Base-by-base conservation (phyloP, 768 basidiomycete genomes). In the Infundibulicybe gibba region DNA sequence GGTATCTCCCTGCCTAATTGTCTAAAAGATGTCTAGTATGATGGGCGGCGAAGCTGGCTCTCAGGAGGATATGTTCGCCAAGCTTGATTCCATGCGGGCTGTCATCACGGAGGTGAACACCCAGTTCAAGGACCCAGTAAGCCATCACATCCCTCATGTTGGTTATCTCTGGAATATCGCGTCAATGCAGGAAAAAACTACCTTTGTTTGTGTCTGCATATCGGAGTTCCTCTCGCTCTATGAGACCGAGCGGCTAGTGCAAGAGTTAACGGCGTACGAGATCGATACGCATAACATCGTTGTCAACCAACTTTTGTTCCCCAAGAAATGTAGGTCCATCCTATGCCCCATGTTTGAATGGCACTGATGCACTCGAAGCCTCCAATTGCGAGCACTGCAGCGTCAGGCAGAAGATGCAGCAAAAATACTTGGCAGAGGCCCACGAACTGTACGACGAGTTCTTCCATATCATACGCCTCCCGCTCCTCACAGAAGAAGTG, bases 281-380 rank as follows among this genome's bases (percentile, higher is more conserved):
- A 97, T 97, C 62, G 94, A 98, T 65, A 97, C 94, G 41, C 97
- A 99, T 67, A 94, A 95, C 63, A 98, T 99, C 59, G 92, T 98
- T 47, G 94, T 98, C 46, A 99, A 99, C 61, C 97, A 99, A 67
- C 72, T 99, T 4, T 70, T 99, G 32, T 98, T 92, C 76, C 95
- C 97, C 13, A 92, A 88, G 73, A 74, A 83, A 61, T 79, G 94
- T 93, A 60, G 50, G 86, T 70, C 42, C 32, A 15, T 30, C 19
- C 44, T 8, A 8, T 8, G 8, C 3, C 25, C 25, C 25, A 8
- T 25, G 25, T 25, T 25, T 25, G 20, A 31, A 21, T 21, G 48
- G 32, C 5, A 25, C 41, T 49, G 25, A 14, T 3, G 21, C 32
- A 39, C 32, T 31, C 5, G 8, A 62, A 94, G 94, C 76, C 34